These are phyloP conservation scores for Cladosporium sp. DNA, from an alignment of 2,329 filamentous ascomycete species.

Conservation along the genomic window DNA sequence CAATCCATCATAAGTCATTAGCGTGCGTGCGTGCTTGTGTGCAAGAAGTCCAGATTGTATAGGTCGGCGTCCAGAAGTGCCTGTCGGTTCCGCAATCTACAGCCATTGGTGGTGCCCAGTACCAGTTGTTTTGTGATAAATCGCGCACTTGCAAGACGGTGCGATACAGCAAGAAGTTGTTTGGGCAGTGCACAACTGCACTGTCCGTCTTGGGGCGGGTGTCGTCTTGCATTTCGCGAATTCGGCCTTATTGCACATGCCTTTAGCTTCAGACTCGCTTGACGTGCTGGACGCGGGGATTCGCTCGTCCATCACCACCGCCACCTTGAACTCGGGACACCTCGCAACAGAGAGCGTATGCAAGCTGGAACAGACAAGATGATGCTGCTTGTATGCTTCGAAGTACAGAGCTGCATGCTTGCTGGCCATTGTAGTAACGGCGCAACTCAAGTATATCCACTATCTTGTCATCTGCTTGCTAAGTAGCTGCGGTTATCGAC, in stretches of 20 bases:
- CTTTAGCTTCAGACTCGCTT: not conserved
- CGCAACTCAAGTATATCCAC: slow-evolving; percentile 20
- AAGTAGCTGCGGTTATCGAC: slow-evolving; percentile 27
- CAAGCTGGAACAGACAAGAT: slow-evolving; percentile 18
- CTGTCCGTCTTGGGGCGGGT: not conserved
- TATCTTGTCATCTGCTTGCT: slow-evolving; percentile 22
- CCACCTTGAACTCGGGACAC: not conserved
- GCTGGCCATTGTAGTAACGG: slow-evolving; percentile 11
- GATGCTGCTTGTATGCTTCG: slow-evolving; percentile 18
- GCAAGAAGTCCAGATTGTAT: not conserved
- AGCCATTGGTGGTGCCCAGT: not conserved
- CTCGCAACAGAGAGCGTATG: slow-evolving; percentile 3
- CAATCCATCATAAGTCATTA: not conserved
- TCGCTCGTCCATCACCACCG: not conserved
- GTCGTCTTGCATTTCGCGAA: not conserved
- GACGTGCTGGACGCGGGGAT: not conserved
- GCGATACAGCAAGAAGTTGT: not conserved
- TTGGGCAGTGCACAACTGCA: not conserved
- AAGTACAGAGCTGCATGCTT: slow-evolving; percentile 19
- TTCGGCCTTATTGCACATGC: not conserved
- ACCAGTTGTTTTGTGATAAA: not conserved
- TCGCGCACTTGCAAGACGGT: not conserved
- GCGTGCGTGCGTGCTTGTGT: slow-evolving; percentile 16
- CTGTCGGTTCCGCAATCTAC: not conserved
- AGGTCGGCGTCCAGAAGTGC: not conserved